Conservation (phyloP, 148 eudicot species). For the Cornus kousa region DNA sequence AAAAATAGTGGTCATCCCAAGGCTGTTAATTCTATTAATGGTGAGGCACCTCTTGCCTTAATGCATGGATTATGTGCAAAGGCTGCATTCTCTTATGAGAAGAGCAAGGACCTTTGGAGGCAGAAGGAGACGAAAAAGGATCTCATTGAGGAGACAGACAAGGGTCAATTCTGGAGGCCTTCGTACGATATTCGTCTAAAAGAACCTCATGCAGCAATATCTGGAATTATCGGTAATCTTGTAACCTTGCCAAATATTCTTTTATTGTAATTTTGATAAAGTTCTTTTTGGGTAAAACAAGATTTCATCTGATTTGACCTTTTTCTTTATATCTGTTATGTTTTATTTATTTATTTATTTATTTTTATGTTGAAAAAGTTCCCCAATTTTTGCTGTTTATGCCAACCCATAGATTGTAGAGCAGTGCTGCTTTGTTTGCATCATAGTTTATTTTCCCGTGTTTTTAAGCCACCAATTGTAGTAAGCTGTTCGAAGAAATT, state of each 20-base stretch:
- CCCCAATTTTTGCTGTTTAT: neutral
- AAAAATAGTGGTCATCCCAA: constrained; percentile 64
- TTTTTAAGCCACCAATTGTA: neutral
- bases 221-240: constrained; percentile 66
- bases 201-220: constrained; percentile 77
- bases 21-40: constrained; percentile 37
- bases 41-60: constrained; percentile 52
- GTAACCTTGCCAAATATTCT: neutral
- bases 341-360: too few relatives aligned
- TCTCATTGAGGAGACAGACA: constrained; percentile 32
- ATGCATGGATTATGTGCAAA: constrained; percentile 76
- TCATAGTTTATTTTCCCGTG: neutral
- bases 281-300: neutral
- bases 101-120: constrained; percentile 79
- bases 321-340: neutral
- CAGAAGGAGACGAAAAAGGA: constrained; percentile 62
- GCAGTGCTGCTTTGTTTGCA: neutral
- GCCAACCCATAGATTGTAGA: neutral
- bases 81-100: constrained; percentile 78
- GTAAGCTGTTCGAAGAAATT: too few relatives aligned
- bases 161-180: constrained; percentile 44
- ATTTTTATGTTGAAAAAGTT: too few relatives aligned
- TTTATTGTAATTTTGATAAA: neutral
- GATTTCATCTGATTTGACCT: neutral
- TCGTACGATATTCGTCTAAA: constrained; percentile 74